Evolutionary conservation across 2,329 filamentous ascomycete species (phyloP).

Genomic region (Botrytis cinerea): DNA sequence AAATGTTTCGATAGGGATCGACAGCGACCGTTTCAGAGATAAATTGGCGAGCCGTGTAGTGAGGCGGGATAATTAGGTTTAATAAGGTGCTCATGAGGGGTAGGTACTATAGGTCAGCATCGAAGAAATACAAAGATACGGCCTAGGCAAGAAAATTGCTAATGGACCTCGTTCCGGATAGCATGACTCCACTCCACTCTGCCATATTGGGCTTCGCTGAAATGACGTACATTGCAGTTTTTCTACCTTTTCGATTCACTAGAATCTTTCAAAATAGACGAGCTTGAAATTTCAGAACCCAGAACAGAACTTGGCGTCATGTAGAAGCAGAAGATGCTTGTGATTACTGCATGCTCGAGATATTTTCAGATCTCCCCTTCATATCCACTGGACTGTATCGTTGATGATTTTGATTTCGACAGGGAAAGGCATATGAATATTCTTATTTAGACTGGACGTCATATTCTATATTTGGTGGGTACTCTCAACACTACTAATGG

Average conservation of each 20-base stretch:
- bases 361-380: not conserved
- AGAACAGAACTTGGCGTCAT: not conserved
- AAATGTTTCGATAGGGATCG: not conserved
- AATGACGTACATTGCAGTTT: not conserved
- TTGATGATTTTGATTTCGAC: not conserved
- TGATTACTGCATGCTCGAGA: not conserved
- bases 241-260: not conserved
- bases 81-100: not conserved
- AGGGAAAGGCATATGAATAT: not conserved
- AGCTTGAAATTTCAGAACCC: not conserved
- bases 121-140: not conserved
- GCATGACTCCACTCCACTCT: not conserved
- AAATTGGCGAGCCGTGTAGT: not conserved
- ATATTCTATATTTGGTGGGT: not conserved
- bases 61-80: not conserved
- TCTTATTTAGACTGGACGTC: not conserved
- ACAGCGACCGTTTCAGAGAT: too few species aligned
- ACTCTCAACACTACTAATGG: not conserved
- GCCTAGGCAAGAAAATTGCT: not conserved
- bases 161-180: not conserved
- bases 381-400: not conserved
- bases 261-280: not conserved
- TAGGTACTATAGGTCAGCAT: not conserved
- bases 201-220: accelerated
- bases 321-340: not conserved